Conservation (phyloP, 176 grass and related monocot species). For the Triticum timopheevii region DNA sequence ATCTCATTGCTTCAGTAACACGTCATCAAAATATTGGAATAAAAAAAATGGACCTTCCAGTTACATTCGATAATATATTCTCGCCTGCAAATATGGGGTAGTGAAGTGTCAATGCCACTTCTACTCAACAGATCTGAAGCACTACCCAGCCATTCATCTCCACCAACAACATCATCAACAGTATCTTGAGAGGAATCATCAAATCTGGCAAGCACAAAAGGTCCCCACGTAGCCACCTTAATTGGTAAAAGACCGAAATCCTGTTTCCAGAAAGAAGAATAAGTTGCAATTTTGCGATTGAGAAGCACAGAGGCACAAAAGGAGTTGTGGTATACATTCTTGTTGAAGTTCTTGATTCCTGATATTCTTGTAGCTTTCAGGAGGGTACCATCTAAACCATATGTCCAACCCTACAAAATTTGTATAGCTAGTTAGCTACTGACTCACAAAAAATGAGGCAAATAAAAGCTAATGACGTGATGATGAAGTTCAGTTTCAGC, state of each 20-base stretch:
- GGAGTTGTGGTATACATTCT: conserved; percentile 46
- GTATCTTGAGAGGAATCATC: conserved; percentile 41
- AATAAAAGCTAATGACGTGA: neutral
- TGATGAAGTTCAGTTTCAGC: neutral
- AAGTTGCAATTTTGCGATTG: neutral
- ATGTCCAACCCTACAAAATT: conserved; percentile 84
- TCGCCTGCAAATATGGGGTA: conserved; percentile 76
- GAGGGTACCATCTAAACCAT: conserved; percentile 86
- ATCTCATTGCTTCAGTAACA: neutral
- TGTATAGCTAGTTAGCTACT: neutral
- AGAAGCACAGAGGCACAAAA: conserved; percentile 3
- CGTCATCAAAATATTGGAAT: neutral
- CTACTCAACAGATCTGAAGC: conserved; percentile 63
- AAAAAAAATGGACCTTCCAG: conserved; percentile 73
- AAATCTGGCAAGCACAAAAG: conserved; percentile 74
- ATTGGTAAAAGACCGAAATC: conserved; percentile 83
- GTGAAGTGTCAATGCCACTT: conserved; percentile 66
- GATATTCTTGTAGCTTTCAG: conserved; percentile 90
- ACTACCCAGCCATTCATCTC: conserved; percentile 87
- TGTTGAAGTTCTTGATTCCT: conserved; percentile 87
- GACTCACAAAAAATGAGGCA: neutral
- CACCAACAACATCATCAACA: conserved; percentile 48
- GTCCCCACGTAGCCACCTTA: conserved; percentile 77
- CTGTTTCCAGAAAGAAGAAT: conserved; percentile 39
- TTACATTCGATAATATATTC: conserved; percentile 95